Percentiles rank a stretch among this genome's conserved stretches.
Conservation (phyloP, 1,139 yeast species). For the Yueomyces sp. region DNA sequence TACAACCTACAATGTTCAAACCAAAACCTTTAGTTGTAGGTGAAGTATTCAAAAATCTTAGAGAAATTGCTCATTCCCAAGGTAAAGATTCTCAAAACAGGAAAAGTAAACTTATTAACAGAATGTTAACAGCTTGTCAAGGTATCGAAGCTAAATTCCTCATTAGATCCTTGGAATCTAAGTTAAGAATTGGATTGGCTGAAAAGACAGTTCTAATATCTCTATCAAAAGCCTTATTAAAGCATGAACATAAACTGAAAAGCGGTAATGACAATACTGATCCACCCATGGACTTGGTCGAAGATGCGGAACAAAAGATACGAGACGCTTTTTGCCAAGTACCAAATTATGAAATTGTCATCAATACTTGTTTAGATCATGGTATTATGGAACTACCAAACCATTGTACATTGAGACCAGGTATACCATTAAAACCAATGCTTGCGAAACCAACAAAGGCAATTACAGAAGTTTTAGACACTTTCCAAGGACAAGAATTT, state of each 20-base stretch:
- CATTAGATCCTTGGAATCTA: conserved; percentile 84
- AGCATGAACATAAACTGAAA: conserved; percentile 32
- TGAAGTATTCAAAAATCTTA: conserved; percentile 60
- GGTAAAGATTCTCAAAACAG: conserved; percentile 79
- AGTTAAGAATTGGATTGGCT: conserved; percentile 84
- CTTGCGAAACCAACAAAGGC: conserved; percentile 95
- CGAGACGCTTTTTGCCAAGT: conserved; percentile 80
- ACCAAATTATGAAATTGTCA: conserved; percentile 81
- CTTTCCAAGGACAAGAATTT: conserved; percentile 73
- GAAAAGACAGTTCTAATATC: conserved; percentile 83
- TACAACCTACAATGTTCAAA: conserved; percentile 87
- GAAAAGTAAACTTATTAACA: conserved; percentile 67
- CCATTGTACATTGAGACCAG: conserved; percentile 71
- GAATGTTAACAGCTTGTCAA: conserved; percentile 75
- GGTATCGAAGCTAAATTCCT: conserved; percentile 85
- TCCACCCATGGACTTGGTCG: conserved; percentile 26
- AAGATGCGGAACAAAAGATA: conserved; percentile 62
- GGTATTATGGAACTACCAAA: conserved; percentile 59
- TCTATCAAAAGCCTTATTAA: conserved; percentile 69
- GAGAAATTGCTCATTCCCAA: conserved; percentile 62
- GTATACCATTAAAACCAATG: conserved; percentile 95
- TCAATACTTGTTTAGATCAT: conserved; percentile 47
- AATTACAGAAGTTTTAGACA: conserved; percentile 75
- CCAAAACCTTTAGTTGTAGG: conserved; percentile 70
- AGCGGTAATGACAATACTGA: conserved; percentile 11